Evolutionary conservation across 1,284 basidiomycete species (phyloP), one percentile per base, ranked within the genome.

Genomic region (Papiliotrema laurentii): DNA sequence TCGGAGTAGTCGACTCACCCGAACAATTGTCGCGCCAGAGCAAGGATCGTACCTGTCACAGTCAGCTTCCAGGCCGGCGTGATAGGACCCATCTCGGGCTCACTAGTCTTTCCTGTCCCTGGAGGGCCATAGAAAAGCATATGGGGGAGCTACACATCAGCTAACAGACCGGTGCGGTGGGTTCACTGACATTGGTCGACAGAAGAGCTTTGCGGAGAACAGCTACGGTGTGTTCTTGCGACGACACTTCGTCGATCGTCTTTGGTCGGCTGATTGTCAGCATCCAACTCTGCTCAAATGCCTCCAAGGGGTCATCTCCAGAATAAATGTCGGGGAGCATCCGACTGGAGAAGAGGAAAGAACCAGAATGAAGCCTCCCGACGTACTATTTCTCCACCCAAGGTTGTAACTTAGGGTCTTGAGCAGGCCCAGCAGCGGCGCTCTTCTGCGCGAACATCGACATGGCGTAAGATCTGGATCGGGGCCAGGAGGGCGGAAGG

Each of bases 71-170:
- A 7, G 25, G 27, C 14, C 13, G 35, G 26, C 5, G 9, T n/a
- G 18, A 2, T 34, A 11, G 10, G 11, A 27, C 19, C 2, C 14
- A 28, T n/a, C 21, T 9, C 2, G n/a, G n/a, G 41, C 64, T 36
- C 36, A 67, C 91, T 96, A 14, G 96, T 99, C 75, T 99, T 99
- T 43, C 96, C 96, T 6, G 96, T 98, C 26, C 96, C 96, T 9
- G 96, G 96, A 18, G 96, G 96, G 0, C 96, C 96, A 62, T 99
- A 99, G 78, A 99, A 98, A 44, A 99, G 79, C 94, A 98, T 98
- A 69, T 99, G 96, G 2, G 96, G 94, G 40, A 99, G 80, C 94
- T 98, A 69, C 6, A 46, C 21, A n/a, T 50, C 46, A 54, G 55
- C 43, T 37, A 5, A 6, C 28, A 13, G 4, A 36, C 7, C 21